Evolutionary conservation across 441 rosid species (phyloP).

Genomic region (Gossypium davidsonii): DNA sequence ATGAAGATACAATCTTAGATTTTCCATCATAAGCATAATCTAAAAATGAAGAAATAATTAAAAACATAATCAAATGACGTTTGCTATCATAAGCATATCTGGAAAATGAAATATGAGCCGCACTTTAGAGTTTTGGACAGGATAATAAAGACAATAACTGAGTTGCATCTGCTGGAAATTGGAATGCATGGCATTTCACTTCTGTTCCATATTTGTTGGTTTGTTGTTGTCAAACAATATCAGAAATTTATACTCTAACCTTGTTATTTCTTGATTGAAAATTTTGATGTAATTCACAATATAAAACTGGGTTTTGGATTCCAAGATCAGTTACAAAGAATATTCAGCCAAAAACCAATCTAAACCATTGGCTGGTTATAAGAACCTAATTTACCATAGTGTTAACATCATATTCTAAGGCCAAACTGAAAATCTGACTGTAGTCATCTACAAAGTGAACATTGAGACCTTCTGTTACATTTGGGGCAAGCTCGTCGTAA

Average conservation of each 20-base stretch:
- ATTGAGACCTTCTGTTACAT: conserved; percentile 78
- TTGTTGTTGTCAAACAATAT: neutral
- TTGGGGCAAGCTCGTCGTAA: conserved; percentile 62
- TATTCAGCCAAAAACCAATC: conserved; percentile 6
- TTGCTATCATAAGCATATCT: neutral
- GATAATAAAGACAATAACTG: neutral
- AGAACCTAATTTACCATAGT: conserved; percentile 10
- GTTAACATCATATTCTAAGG: conserved; percentile 38
- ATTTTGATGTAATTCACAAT: neutral
- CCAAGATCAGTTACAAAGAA: conserved; percentile 5
- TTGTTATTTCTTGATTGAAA: neutral
- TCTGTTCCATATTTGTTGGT: neutral
- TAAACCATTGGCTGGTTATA: neutral
- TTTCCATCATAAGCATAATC: neutral
- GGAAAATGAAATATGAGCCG: neutral
- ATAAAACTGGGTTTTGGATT: neutral
- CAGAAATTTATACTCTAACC: neutral
- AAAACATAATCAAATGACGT: neutral
- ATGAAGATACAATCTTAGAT: neutral
- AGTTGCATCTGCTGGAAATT: neutral
- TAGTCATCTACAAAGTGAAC: conserved; percentile 77
- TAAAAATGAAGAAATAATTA: neutral
- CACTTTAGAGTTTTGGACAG: neutral
- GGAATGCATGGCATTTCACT: neutral
- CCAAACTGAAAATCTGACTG: conserved; percentile 52